Evolutionary conservation across 805 yeast genomes (phyloP), one percentile per base, ranked within the genome.

Genomic region (Ogataea nitratoaversa): DNA sequence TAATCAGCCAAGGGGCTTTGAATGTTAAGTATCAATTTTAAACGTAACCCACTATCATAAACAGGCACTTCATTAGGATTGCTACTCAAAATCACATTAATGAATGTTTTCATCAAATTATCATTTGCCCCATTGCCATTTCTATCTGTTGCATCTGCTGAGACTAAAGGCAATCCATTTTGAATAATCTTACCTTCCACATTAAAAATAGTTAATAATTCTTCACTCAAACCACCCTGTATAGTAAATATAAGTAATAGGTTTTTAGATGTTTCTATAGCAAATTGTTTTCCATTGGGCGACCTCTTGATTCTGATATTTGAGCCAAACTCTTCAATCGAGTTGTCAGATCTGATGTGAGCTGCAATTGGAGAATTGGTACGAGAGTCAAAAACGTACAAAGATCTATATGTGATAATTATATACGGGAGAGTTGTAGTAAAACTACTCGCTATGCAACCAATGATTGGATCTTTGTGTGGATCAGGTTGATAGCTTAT

Each of bases 341-440:
- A 72, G 17, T 63, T 62, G 18, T 52, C 50, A 0, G 72, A 59
- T 40, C 84, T 56, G 6, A 64, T 57, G 48, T 76, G 78, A 2
- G 67, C 66, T 8, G 74, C 70, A 4, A 78, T 57, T 1, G 80
- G 78, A 12, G 72, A 59, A 34, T 69, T 59, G 3, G 76, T 72
- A 43, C 56, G 50, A 18, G 64, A 60, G 41, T 70, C 66, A 52
- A 57, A 70, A 25, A 71, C 37, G 44, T 66, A 70, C 3, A 70
- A 37, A 5, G 66, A 57, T n/a, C 66, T 44, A 38, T 55, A 52
- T 2, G 75, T 70, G 9, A 68, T 37, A 5, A 61, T 54, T 2
- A 59, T 57, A 24, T 65, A 52, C 5, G 70, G 63, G 22, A 53
- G 47, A 18, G 40, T 37, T 14, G 38, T 37, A 9, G 38, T 32